Conservation (phyloP, 2,329 filamentous ascomycete species). For the Akanthomyces dipterigenus region DNA sequence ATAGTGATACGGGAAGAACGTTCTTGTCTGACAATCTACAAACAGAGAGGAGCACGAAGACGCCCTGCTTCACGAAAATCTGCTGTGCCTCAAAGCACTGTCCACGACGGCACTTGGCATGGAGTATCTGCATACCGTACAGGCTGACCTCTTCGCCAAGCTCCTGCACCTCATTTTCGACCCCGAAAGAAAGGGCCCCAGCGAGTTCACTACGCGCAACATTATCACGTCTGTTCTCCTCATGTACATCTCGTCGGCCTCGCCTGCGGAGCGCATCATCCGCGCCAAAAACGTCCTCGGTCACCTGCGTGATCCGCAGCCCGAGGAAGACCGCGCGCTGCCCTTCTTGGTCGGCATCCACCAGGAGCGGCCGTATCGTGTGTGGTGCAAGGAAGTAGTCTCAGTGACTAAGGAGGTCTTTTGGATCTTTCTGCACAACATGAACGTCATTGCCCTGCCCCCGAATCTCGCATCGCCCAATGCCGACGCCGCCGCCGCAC, state of each 20-base stretch:
- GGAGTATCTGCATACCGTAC: constrained; percentile 72
- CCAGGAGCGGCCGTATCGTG: constrained; percentile 76
- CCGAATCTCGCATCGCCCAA: constrained; percentile 17
- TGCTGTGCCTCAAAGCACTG: constrained; percentile 88
- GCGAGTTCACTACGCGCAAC: constrained; percentile 88
- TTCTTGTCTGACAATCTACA: constrained; percentile 16
- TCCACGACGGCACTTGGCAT: constrained; percentile 86
- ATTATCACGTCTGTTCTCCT: constrained; percentile 87
- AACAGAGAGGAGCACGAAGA: constrained; percentile 90
- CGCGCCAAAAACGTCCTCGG: constrained; percentile 68
- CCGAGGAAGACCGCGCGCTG: constrained; percentile 68
- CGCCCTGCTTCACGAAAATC: constrained; percentile 79
- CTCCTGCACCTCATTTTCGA: constrained; percentile 87
- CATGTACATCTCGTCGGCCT: constrained; percentile 70
- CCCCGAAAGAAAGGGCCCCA: constrained; percentile 95
- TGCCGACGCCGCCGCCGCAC: constrained; percentile 10
- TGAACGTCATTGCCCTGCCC: constrained; percentile 75
- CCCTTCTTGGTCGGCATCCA: constrained; percentile 88
- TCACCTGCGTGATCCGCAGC: constrained; percentile 74
- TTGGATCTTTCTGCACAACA: constrained; percentile 95
- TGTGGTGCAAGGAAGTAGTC: constrained; percentile 89
- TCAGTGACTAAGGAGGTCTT: constrained; percentile 97
- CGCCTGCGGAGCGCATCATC: constrained; percentile 53
- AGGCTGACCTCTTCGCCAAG: constrained; percentile 75
- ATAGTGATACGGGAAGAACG: constrained; percentile 2